Evolutionary conservation across 768 basidiomycete genomes (phyloP), one percentile per base, ranked within the genome.

Genomic region (Pleurotus sapidus): DNA sequence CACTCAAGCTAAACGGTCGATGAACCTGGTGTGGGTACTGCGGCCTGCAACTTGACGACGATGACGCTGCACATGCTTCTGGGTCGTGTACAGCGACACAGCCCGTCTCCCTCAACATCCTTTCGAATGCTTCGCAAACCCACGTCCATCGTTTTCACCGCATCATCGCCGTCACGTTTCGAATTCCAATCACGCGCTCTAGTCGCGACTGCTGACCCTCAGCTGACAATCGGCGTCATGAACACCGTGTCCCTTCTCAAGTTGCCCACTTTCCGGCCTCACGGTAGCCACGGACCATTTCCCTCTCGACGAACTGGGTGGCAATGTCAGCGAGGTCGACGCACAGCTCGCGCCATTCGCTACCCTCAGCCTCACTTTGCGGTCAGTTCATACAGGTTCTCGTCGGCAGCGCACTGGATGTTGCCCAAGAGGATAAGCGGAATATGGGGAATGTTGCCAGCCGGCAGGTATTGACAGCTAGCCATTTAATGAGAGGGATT

Each of bases 321-420:
- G 61, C 37, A 56, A 65, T 34, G 56, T 60, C 27, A 55, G 39
- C 3, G 62, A 68, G 17, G 66, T 79, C n/a, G 71, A 77, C 30
- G 59, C 58, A 4, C 61, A 63, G 15, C 62, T 82, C 9, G 75
- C 75, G 15, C 77, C 80, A 11, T 63, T 70, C 62, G 77, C 77
- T 5, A 61, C 75, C 45, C 64, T 83, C 15, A 67, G 77, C 7
- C 58, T 79, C 15, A 60, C 68, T 4, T 63, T 70, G 8, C 65
- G 68, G 55, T 64, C 58, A 27, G n/a, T 75, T 81, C 50, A 60
- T 78, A 5, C 68, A 69, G 14, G 60, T 62, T 1, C 63, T 81
- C 48, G 65, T 80, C 18, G 60, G 64, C 30, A 68, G 68, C 25
- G 81, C 76, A 15, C 53, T 78, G 37, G 70, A 74, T 2, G 65